Base-by-base conservation (phyloP, 2,329 filamentous ascomycete genomes). In the Fusarium xyrophilum region DNA sequence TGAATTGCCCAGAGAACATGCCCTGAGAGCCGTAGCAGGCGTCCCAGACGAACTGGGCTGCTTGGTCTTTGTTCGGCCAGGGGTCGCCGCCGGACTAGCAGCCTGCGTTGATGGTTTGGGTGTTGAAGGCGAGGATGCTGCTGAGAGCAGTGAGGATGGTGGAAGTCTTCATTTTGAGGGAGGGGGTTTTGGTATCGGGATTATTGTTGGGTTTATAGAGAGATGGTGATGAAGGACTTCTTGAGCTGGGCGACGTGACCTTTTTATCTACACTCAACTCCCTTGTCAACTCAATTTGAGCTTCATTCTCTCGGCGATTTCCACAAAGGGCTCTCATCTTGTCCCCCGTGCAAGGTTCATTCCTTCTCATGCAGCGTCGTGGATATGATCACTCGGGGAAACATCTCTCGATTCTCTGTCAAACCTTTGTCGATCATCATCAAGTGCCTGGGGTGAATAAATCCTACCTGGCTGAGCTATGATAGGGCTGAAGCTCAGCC, bases 231-330 rank as follows among this genome's bases (percentile, higher is more conserved):
- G 19, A 12, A 2, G 19, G 5, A 12, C 17, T 0, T 17, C 15
- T 46, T 7, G 9, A 15, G 14, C 2, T 2, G 13, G 25, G 19
- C 7, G 13, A 6, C 3, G 1, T 3, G 19, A 3, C 25, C 43
- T 12, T 46, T 28, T 21, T 28, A 28, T 28, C 9, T 21, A 21
- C 19, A 12, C 1, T 46, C 5, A 44, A 21, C 9, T 21, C 13
- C 3, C 13, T 28, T 5, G 0, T 8, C 19, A 2, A 4, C 43
- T 28, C 25, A 0, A 1, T 2, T 1, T 8, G 13, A 15, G 6
- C 4, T 0, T 1, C 6, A 2, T 7, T 6, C 5, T 17, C 5
- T 46, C 43, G 25, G 43, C 9, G 5, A 46, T 21, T 28, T 0
- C 25, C 10, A 12, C 2, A 21, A 15, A 28, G 1, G 9, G 14